Percentiles rank a stretch among this genome's conserved stretches.
These are phyloP conservation scores for Austroboletus eburneus DNA, from an alignment of 768 basidiomycete species.

Conservation along the genomic window DNA sequence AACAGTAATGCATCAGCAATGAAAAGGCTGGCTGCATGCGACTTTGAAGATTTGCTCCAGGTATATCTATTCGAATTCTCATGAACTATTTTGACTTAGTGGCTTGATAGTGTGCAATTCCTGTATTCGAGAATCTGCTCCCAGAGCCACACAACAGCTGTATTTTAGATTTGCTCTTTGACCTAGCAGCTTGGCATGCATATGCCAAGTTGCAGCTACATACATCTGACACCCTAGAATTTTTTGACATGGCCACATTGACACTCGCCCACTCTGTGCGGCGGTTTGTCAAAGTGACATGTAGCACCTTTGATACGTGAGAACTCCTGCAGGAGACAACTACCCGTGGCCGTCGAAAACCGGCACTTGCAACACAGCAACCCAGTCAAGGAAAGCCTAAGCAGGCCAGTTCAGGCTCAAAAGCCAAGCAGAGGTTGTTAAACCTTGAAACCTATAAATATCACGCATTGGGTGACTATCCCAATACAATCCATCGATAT, in stretches of 20 bases:
- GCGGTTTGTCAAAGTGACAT: background rate
- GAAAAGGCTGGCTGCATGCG: too few species aligned
- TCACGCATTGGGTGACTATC: background rate
- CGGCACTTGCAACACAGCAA: background rate
- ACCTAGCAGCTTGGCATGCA: background rate
- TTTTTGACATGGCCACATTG: too few species aligned
- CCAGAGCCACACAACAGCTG: conserved; percentile 16
- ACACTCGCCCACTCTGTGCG: too few species aligned
- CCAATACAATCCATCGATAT: background rate
- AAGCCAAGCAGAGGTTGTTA: background rate
- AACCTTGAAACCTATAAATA: background rate
- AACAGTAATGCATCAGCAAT: too few species aligned
- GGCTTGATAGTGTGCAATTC: conserved; percentile 24
- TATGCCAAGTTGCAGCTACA: background rate
- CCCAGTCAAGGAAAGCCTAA: background rate
- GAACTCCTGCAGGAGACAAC: background rate
- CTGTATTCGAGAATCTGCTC: conserved; percentile 37
- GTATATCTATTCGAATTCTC: conserved; percentile 1
- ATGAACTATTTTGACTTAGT: too few species aligned
- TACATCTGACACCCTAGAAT: background rate
- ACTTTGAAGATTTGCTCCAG: conserved; percentile 28
- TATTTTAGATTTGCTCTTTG: background rate
- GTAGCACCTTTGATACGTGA: background rate
- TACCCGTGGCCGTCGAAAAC: background rate
- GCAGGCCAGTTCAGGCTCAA: background rate